Conservation (phyloP, 768 basidiomycete species). For the Tephrocybe rancida region DNA sequence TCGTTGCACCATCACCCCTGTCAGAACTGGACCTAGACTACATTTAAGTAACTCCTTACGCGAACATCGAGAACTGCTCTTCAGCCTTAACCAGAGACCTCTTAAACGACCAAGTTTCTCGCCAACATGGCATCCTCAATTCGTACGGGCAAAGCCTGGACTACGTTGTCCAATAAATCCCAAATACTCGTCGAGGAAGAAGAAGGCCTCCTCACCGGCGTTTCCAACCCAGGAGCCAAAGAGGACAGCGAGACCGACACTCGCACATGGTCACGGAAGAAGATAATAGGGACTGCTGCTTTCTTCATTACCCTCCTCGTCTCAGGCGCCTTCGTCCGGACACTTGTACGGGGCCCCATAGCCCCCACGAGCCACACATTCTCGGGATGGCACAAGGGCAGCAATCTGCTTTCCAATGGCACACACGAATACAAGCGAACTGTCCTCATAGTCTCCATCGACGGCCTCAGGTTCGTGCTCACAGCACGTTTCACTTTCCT, state of each 20-base stretch:
- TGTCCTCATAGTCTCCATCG: conserved; percentile 84
- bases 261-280: conserved; percentile 38
- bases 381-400: conserved; percentile 34
- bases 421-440: conserved; percentile 83
- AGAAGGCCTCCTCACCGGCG: conserved; percentile 37
- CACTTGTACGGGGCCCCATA: conserved; percentile 29
- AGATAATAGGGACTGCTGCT: conserved; percentile 38
- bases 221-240: conserved; percentile 21
- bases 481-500: not conserved
- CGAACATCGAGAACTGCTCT: too few species aligned
- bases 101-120: not conserved
- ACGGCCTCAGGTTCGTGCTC: conserved; percentile 69
- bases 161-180: conserved; percentile 6
- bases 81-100: too few species aligned
- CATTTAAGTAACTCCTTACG: too few species aligned
- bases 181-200: conserved; percentile 35
- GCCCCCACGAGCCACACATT: conserved; percentile 27
- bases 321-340: conserved; percentile 42
- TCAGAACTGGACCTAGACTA: too few species aligned
- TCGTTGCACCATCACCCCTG: too few species aligned
- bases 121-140: conserved; percentile 15
- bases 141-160: conserved; percentile 8
- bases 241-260: conserved; percentile 23
- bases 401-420: conserved; percentile 67
- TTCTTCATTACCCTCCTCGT: conserved; percentile 44